Evolutionary conservation across 176 grass and related monocot species (phyloP), one percentile per base, ranked within the genome.

Genomic region (Bothriochloa decipiens): DNA sequence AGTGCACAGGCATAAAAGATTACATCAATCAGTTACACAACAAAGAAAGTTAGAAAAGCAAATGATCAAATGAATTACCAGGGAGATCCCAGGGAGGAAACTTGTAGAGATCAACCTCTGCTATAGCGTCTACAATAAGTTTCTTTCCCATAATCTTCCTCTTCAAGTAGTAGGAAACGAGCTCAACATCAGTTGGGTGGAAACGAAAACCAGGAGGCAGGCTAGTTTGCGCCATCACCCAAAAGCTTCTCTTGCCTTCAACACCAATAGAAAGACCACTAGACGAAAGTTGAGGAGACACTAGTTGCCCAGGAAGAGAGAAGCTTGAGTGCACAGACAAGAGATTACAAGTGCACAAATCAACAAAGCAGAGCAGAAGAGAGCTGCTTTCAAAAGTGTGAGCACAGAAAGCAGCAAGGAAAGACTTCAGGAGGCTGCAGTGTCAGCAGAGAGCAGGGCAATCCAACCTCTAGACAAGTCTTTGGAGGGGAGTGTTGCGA

Each of bases 31-130:
- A 8, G 64, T 20, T 39, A 22, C 27, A 58, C 1, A 40, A 35
- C 1, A 40, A 36, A 45, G 20, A 81, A 43, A 2, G 15, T 7
- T 32, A 11, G 43, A 33, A 65, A 77, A 75, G 39, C 69, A 32
- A 4, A 65, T 27, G 57, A 26, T 74, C 8, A 88, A 26, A 33
- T 39, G 11, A 78, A 69, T 82, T 96, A 99, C 93, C 88, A 84
- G 86, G 91, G 65, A 99, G 93, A 83, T 98, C 96, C 96, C 96
- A 98, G 39, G 96, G 93, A 72, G 93, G 70, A 87, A 84, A 96
- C 67, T 96, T 99, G 85, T 99, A 99, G 14, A 99, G 57, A 28
- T 99, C 96, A 41, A 96, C 77, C 27, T 84, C 93, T 79, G 89
- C 81, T 82, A 98, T 84, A 83, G 91, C 93, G 26, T 93, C 76